Evolutionary conservation across 2,329 filamentous ascomycete genomes (phyloP), one percentile per base, ranked within the genome.

Genomic region (Fusarium sp.): DNA sequence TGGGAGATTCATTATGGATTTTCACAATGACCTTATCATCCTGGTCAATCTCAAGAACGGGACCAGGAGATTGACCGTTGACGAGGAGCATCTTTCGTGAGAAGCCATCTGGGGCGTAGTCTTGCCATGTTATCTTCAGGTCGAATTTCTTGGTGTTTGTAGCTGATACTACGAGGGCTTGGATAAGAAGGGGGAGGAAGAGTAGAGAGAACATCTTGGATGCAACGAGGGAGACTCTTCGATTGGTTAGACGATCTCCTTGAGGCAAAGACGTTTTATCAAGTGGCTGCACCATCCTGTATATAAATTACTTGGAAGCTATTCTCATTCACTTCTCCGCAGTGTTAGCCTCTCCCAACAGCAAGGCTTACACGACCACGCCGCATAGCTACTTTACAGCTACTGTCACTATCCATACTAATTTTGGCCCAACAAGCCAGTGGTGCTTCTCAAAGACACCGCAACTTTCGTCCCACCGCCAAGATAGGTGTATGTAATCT

Each of bases 31-130:
- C 80, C 23, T 78, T 74, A 56, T 88, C 86, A 20, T 85, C 86
- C 74, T 88, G 82, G 46, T 83, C 78, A 11, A 86, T 81, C 49
- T 85, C 82, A 11, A 92, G 82, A 3, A 82, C 78, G 0, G 90
- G 90, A 0, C 89, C 90, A 1, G 90, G 89, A 50, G 87, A 88
- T 71, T 88, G 82, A 13, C 85, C 85, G 66, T 91, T 91, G 72
- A 89, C 78, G 43, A 90, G 79, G 66, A 84, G 72, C 78, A 85
- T 82, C 42, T 82, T 67, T 14, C 82, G 77, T 1, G 76, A 61
- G 58, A 81, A 78, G 25, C 87, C 87, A 76, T 84, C 81, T 0
- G 83, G 83, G 0, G 80, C 78, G 32, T 79, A 56, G 2, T 75
- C 72, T 21, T 79, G 78, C 79, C 80, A 83, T 7, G 81, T 81